A percentile compares a stretch with the other conserved stretches of the same genome.
Evolutionary conservation across 306 rosid species (phyloP).

Genomic region (Alnus rubra): DNA sequence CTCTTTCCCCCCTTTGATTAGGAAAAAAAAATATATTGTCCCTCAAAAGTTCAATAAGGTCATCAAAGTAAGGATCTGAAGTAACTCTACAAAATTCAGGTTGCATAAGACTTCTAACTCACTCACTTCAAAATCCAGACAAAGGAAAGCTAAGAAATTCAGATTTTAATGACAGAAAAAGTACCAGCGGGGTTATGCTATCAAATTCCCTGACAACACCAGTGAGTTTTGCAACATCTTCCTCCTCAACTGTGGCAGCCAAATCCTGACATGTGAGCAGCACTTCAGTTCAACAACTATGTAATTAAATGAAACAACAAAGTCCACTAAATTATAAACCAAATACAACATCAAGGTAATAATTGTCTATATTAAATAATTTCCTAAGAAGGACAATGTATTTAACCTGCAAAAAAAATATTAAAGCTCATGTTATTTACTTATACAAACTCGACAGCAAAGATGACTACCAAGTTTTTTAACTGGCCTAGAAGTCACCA

Average conservation of each 20-base stretch:
- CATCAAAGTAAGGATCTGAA: background rate
- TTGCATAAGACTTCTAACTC: background rate
- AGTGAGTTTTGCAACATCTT: constrained; percentile 77
- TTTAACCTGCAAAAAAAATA: background rate
- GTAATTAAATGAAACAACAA: background rate
- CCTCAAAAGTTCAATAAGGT: background rate
- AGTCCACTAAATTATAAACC: too few species aligned
- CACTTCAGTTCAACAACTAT: constrained; percentile 2
- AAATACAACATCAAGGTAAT: background rate
- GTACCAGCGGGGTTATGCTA: constrained; percentile 92
- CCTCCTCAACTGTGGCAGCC: constrained; percentile 82
- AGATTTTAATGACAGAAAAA: constrained; percentile 4
- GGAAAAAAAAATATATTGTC: too few species aligned
- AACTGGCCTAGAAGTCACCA: background rate
- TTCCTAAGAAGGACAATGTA: background rate
- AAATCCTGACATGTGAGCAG: constrained; percentile 39
- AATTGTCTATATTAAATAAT: background rate
- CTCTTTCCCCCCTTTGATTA: too few species aligned
- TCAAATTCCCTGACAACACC: constrained; percentile 90
- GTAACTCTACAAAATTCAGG: background rate
- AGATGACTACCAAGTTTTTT: background rate
- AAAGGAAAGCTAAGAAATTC: constrained; percentile 13
- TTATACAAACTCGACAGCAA: too few species aligned
- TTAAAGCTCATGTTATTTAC: too few species aligned
- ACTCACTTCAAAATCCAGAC: background rate